Percentiles rank a stretch among this genome's conserved stretches.
Conservation (phyloP, 73 alveolate species). For the Blepharisma japonicum region DNA sequence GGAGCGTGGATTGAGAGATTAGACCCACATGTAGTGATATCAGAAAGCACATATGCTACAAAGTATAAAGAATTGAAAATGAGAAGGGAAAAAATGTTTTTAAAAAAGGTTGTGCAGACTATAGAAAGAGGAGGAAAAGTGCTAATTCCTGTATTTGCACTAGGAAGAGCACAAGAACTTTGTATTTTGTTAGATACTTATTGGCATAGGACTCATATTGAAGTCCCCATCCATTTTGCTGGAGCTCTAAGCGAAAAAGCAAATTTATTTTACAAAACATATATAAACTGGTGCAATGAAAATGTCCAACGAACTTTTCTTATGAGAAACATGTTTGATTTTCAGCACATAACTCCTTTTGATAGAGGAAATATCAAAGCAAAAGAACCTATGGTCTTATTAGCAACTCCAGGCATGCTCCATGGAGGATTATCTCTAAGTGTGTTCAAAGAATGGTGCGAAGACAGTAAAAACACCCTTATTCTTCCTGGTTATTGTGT, state of each 20-base stretch:
- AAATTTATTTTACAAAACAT: slow-evolving; percentile 82
- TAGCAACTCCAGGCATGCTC: slow-evolving; percentile 99
- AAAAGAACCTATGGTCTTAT: slow-evolving; percentile 91
- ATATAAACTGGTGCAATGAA: slow-evolving; percentile 90
- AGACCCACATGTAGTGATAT: slow-evolving; percentile 86
- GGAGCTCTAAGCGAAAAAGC: slow-evolving; percentile 67
- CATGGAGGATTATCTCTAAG: slow-evolving; percentile 95
- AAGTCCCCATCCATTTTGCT: slow-evolving; percentile 34
- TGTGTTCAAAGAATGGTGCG: slow-evolving; percentile 94
- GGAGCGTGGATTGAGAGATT: slow-evolving; percentile 93
- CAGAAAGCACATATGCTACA: slow-evolving; percentile 90
- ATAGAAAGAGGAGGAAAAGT: slow-evolving; percentile 97
- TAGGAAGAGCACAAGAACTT: slow-evolving; percentile 99
- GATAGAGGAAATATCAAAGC: slow-evolving; percentile 77
- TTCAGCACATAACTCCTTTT: slow-evolving; percentile 86
- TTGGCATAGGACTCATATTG: slow-evolving; percentile 88
- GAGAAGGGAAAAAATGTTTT: slow-evolving; percentile 96
- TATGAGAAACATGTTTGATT: slow-evolving; percentile 91
- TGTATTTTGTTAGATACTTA: slow-evolving; percentile 95
- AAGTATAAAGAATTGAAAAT: slow-evolving; percentile 94
- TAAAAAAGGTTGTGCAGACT: slow-evolving; percentile 91
- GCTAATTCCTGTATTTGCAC: slow-evolving; percentile 98
- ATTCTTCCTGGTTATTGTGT: slow-evolving; percentile 98
- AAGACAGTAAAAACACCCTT: slow-evolving; percentile 84
- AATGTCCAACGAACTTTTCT: slow-evolving; percentile 74